Percentiles rank a stretch among this genome's conserved stretches.
These are phyloP conservation scores for Nicotiana tabacum DNA, from an alignment of 257 asterid genomes.

Conservation along the genomic window DNA sequence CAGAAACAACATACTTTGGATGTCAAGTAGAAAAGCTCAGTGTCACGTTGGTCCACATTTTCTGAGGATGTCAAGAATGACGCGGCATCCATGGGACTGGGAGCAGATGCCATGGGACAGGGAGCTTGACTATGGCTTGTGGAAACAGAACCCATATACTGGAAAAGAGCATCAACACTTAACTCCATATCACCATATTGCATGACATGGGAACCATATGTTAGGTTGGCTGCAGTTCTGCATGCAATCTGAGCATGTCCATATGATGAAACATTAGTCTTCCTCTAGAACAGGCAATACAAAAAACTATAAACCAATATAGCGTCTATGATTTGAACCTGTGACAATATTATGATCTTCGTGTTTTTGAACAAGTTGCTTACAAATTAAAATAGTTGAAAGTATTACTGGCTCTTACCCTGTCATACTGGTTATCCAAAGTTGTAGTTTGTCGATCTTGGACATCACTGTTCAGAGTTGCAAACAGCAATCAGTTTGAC, in stretches of 20 bases:
- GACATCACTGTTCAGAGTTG: neutral
- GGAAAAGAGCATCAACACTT: neutral
- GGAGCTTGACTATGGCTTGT: neutral
- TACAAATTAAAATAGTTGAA: neutral
- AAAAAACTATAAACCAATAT: neutral
- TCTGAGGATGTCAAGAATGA: conserved; percentile 43
- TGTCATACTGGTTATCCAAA: neutral
- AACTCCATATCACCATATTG: conserved; percentile 5
- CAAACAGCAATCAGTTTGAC: neutral
- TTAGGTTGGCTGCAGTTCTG: neutral
- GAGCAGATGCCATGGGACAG: neutral
- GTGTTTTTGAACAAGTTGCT: neutral
- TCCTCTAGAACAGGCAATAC: conserved; percentile 15
- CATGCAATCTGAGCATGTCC: conserved; percentile 35
- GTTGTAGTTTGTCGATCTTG: neutral
- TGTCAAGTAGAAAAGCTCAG: conserved; percentile 80
- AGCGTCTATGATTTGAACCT: neutral
- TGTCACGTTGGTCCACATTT: conserved; percentile 73
- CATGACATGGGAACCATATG: conserved; percentile 2
- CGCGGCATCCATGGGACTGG: conserved; percentile 29
- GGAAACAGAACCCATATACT: neutral
- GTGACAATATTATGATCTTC: conserved; percentile 40
- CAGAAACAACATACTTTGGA: conserved; percentile 46
- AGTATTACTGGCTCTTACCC: neutral
- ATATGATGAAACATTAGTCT: conserved; percentile 17